Evolutionary conservation across 2,329 filamentous ascomycete genomes (phyloP), one percentile per base, ranked within the genome.

Genomic region (Cryoendolithus antarcticus): DNA sequence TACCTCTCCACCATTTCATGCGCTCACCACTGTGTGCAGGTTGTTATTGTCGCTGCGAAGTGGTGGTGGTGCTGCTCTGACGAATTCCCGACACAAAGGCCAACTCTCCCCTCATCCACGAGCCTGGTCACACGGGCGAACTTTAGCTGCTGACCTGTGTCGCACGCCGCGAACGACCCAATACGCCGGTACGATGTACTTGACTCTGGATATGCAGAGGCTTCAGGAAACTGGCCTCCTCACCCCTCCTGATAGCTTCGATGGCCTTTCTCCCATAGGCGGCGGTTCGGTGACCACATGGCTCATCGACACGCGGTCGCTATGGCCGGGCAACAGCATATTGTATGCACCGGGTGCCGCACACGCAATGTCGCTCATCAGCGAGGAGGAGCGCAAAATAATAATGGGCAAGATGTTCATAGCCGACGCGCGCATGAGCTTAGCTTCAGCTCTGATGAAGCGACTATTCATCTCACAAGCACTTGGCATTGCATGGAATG

Each of bases 381-480:
- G 58, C 32, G 49, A 61, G 1, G 61, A 71, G 7, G 80, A 86
- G 55, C 72, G 71, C 44, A 57, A 69, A 37, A 60, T 62, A 9
- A 75, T 62, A 75, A 79, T 57, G 64, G 80, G 49, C 67, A 72
- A 54, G 47, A 57, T 60, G 52, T 59, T 59, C 47, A 50, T 59
- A 19, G 48, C 52, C 12, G 83, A 88, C 61, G 82, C 82, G 38
- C 82, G 81, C 56, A 80, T 86, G 71, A 72, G 74, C 35, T 69
- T 89, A 32, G 80, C 63, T 19, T 88, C 82, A 11, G 72, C 78
- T 32, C 70, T 89, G 36, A 67, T 88, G 43, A 89, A 89, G 64
- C 78, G 80, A 40, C 70, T 78, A 48, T 77, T 74, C 52, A 72
- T 86, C 47, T 67, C 73, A 40, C 70, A 71, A 48, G 68, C 71